Conservation (phyloP, 1,139 yeast genomes). For the Zygoascus sp. region DNA sequence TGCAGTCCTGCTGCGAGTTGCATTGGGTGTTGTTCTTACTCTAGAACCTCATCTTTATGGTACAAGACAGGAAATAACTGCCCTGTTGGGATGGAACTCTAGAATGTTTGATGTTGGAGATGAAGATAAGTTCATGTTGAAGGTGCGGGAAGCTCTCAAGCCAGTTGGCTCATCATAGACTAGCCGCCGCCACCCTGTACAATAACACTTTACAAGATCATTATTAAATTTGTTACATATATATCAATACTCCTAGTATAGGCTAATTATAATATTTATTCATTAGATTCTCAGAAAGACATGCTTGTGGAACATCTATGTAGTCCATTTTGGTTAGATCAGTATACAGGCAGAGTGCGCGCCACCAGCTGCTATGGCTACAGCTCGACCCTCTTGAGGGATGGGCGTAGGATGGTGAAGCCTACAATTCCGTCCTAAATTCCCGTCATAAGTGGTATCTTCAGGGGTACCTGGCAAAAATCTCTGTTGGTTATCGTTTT, state of each 20-base stretch:
- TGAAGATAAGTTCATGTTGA: slow-evolving; percentile 46
- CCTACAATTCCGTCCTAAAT: slow-evolving; percentile 33
- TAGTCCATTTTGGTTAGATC: too few species aligned
- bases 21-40: slow-evolving; percentile 46
- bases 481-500: not conserved
- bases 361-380: slow-evolving; percentile 66
- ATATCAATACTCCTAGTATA: not conserved
- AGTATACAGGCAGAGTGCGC: slow-evolving; percentile 73
- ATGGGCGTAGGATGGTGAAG: slow-evolving; percentile 47
- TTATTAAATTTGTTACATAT: not conserved
- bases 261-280: slow-evolving; percentile 2
- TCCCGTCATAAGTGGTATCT: slow-evolving; percentile 2
- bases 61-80: slow-evolving; percentile 42
- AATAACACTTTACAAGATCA: not conserved
- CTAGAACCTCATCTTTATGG: slow-evolving; percentile 54
- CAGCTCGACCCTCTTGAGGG: slow-evolving; percentile 39
- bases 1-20: slow-evolving; percentile 44
- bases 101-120: slow-evolving; percentile 44
- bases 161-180: not conserved
- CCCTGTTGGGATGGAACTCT: slow-evolving; percentile 33
- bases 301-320: too few species aligned
- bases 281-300: not conserved
- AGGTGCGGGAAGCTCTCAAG: slow-evolving; percentile 37
- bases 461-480: slow-evolving; percentile 1
- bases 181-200: not conserved